phyloP scores from a whole-genome alignment of 2,329 filamentous ascomycete species.

The Colletotrichum sidae region DNA sequence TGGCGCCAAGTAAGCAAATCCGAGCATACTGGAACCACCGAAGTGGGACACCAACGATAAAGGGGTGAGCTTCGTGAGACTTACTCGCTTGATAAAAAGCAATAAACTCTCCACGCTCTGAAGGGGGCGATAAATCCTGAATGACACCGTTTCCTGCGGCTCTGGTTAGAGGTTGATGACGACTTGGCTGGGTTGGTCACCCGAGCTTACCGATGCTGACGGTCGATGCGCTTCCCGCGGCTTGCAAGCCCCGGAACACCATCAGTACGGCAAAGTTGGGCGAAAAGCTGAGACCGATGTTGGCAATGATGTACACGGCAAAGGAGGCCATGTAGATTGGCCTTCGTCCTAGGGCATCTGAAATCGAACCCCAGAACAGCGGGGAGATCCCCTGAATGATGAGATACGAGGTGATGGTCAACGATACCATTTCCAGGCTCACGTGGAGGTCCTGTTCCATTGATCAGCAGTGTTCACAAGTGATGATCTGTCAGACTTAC shows the following conservation, averaged over 20 bases:
- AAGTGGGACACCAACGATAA: neutral
- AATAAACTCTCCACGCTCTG: constrained; percentile 45
- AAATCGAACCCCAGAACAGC: constrained; percentile 60
- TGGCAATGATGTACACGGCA: constrained; percentile 58
- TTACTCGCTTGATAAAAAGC: constrained; percentile 47
- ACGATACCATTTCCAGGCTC: constrained; percentile 46
- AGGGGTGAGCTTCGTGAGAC: constrained; percentile 14
- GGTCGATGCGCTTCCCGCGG: constrained; percentile 59
- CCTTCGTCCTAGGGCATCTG: constrained; percentile 59
- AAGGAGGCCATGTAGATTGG: constrained; percentile 59
- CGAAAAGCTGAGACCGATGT: constrained; percentile 57
- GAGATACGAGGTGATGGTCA: constrained; percentile 61
- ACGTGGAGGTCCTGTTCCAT: constrained; percentile 44
- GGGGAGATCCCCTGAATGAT: constrained; percentile 63
- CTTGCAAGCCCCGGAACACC: constrained; percentile 59
- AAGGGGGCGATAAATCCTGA: constrained; percentile 45
- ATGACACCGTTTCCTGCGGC: constrained; percentile 46
- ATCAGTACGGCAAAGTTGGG: constrained; percentile 56
- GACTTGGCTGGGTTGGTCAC: constrained; percentile 12
- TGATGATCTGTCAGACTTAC: constrained; percentile 35
- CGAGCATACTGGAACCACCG: neutral
- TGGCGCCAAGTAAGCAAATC: constrained; percentile 21
- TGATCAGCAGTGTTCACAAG: neutral
- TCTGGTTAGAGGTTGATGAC: constrained; percentile 1
- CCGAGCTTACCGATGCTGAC: constrained; percentile 55